A percentile compares a stretch with the other conserved stretches of the same genome.
phyloP scores from a whole-genome alignment of 208 protist species.

The Trypanosoma theileri region DNA sequence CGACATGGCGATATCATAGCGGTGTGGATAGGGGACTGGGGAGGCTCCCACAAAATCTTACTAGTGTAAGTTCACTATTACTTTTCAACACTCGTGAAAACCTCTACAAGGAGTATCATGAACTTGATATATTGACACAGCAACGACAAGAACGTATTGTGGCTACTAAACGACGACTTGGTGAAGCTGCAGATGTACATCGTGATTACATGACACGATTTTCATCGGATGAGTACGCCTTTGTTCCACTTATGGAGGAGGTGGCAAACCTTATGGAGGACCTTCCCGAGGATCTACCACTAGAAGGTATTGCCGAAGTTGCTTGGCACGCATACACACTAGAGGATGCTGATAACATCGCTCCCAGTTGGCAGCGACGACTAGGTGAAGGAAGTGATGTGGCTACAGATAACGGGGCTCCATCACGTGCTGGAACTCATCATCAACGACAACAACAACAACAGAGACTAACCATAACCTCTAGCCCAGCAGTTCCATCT shows the following conservation, averaged over 20 bases:
- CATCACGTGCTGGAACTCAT: background rate
- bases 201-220: slow-evolving; percentile 35
- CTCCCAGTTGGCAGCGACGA: slow-evolving; percentile 33
- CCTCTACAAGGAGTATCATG: slow-evolving; percentile 42
- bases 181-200: slow-evolving; percentile 27
- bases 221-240: slow-evolving; percentile 35
- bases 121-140: slow-evolving; percentile 34
- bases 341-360: slow-evolving; percentile 33
- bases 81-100: slow-evolving; percentile 42
- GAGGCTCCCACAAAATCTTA: slow-evolving; percentile 24
- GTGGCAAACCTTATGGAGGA: slow-evolving; percentile 50
- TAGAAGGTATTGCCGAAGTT: slow-evolving; percentile 38
- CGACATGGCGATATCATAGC: slow-evolving; percentile 26
- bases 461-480: slow-evolving; percentile 24
- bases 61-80: slow-evolving; percentile 35
- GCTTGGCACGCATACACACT: slow-evolving; percentile 33
- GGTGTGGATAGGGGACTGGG: slow-evolving; percentile 30
- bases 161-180: slow-evolving; percentile 13
- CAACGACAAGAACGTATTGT: slow-evolving; percentile 31
- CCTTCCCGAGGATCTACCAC: slow-evolving; percentile 50
- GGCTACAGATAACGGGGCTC: background rate
- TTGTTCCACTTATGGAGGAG: slow-evolving; percentile 32
- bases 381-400: slow-evolving; percentile 20
- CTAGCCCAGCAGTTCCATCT: slow-evolving; percentile 1
- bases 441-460: slow-evolving; percentile 11